Percentiles rank a stretch among this genome's conserved stretches.
These are phyloP conservation scores for Fusarium incarnatum DNA, from an alignment of 2,329 filamentous ascomycete species.

Conservation along the genomic window DNA sequence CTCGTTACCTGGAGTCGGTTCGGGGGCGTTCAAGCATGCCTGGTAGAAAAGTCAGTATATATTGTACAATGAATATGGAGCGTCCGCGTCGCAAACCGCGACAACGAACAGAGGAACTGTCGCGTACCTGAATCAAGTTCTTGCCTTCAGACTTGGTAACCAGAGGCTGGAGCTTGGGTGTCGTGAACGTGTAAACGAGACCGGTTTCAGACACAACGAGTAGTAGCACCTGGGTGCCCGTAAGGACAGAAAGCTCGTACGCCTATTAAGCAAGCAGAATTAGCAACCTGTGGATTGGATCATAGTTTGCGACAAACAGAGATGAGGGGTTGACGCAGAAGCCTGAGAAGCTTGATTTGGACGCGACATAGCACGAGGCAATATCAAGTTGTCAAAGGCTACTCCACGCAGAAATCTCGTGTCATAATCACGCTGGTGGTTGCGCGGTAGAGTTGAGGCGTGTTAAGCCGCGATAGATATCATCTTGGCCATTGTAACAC, in stretches of 20 bases:
- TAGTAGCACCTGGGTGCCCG: constrained; percentile 95
- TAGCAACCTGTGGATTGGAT: constrained; percentile 29
- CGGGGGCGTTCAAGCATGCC: constrained; percentile 96
- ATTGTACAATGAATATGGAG: neutral
- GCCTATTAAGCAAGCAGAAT: constrained; percentile 67
- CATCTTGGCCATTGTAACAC: neutral
- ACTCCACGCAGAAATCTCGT: neutral
- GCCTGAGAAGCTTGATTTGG: constrained; percentile 1
- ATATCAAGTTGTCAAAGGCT: neutral
- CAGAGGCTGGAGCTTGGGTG: constrained; percentile 95
- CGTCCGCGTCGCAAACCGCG: neutral
- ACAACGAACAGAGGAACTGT: neutral
- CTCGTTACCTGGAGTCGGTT: constrained; percentile 83
- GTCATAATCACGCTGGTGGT: neutral
- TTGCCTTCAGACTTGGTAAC: constrained; percentile 99
- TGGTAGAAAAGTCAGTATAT: constrained; percentile 54
- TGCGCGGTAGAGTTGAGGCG: constrained; percentile 6
- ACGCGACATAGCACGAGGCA: constrained; percentile 21
- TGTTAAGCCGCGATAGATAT: neutral
- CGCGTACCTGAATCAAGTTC: constrained; percentile 94
- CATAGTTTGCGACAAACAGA: neutral
- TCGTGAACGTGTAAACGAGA: constrained; percentile 98
- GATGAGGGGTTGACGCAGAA: constrained; percentile 1
- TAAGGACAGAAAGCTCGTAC: constrained; percentile 96
- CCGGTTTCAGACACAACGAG: constrained; percentile 98